Percentiles rank a stretch among this genome's conserved stretches.
These are phyloP conservation scores for Phlebiopsis flavidoalba DNA, from an alignment of 768 basidiomycete genomes.

Conservation along the genomic window DNA sequence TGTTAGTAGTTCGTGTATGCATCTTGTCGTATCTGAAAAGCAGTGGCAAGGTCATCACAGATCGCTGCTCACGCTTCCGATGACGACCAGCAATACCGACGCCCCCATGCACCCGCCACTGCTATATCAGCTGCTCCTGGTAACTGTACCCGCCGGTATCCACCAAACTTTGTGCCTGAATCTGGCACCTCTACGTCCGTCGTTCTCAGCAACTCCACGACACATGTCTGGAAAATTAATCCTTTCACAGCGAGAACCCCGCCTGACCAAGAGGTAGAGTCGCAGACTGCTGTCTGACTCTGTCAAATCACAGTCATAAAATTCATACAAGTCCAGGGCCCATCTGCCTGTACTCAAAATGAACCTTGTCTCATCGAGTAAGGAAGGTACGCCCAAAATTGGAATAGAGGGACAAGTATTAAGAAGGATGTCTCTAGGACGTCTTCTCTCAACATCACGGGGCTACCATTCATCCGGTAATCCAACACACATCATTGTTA, in stretches of 20 bases:
- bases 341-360: no score
- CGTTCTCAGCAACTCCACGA: neutral
- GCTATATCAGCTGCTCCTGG: neutral
- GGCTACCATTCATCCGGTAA: neutral
- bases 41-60: neutral
- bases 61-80: neutral
- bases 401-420: neutral
- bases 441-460: neutral
- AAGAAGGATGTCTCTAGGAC: neutral
- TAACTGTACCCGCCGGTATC: neutral
- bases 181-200: neutral
- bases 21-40: neutral
- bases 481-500: neutral
- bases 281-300: neutral
- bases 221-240: neutral
- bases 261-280: neutral
- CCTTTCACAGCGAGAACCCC: neutral
- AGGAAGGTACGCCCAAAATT: neutral
- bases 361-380: neutral
- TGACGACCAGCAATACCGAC: neutral
- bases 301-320: neutral
- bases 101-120: neutral
- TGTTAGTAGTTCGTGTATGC: neutral
- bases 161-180: neutral
- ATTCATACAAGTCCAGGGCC: no score